These are phyloP conservation scores for Zizania latifolia DNA, from an alignment of 176 grass and related monocot genomes.

Conservation along the genomic window DNA sequence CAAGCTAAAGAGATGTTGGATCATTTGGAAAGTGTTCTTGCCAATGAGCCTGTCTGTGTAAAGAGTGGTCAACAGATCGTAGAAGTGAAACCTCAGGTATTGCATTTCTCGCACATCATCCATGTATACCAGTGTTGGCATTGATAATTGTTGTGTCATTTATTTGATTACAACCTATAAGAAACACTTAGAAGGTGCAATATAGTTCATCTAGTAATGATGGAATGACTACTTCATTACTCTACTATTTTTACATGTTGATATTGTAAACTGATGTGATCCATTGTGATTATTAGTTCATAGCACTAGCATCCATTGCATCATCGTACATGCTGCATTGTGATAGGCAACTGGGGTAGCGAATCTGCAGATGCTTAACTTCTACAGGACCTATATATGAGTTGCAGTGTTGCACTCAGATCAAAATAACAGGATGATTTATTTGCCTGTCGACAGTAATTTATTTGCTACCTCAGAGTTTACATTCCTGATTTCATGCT, in stretches of 20 bases:
- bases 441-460: neutral
- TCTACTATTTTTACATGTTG: neutral
- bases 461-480: slow-evolving; percentile 5
- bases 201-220: neutral
- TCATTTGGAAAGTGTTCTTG: slow-evolving; percentile 41
- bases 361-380: neutral
- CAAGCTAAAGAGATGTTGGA: slow-evolving; percentile 45
- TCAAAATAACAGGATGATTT: neutral
- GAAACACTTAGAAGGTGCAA: slow-evolving; percentile 4
- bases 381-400: neutral
- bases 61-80: slow-evolving; percentile 46
- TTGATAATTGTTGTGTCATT: neutral
- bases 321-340: neutral
- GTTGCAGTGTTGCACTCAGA: neutral
- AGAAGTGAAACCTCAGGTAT: slow-evolving; percentile 49
- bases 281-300: neutral
- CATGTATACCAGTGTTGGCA: neutral
- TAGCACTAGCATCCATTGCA: neutral
- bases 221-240: neutral
- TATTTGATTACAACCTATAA: neutral
- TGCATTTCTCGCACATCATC: neutral
- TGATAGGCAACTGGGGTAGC: neutral
- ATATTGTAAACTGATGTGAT: neutral
- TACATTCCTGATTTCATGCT: neutral
- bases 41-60: slow-evolving; percentile 38